A percentile compares a stretch with the other conserved stretches of the same genome.
Conservation (phyloP, 495 filamentous ascomycete genomes). For the Aspergillus ellipticus region DNA sequence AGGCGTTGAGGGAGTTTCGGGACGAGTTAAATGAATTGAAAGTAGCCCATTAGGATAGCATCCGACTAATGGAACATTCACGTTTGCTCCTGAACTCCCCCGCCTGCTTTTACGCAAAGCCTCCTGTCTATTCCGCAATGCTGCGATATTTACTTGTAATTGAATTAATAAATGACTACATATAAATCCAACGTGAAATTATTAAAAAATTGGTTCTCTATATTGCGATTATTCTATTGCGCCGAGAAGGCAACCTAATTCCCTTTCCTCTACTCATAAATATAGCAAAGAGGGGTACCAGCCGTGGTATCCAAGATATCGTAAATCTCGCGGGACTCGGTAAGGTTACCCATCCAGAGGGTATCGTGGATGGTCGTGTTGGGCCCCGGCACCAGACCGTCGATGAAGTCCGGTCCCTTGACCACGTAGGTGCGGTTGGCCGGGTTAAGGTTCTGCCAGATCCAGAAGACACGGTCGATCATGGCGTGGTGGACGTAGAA, state of each 20-base stretch:
- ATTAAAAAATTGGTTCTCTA: no score
- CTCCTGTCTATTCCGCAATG: no score
- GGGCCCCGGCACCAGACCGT: slow-evolving; percentile 1
- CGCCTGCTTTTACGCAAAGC: no score
- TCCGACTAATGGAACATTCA: no score
- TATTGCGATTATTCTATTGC: no score
- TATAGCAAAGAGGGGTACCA: background rate
- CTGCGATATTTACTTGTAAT: no score
- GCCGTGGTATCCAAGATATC: background rate
- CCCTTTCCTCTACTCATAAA: background rate
- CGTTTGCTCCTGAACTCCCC: no score
- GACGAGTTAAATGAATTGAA: background rate
- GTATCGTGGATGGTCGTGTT: slow-evolving; percentile 13
- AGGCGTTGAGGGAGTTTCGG: background rate
- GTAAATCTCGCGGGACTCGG: background rate
- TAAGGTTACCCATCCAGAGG: background rate
- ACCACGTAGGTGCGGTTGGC: slow-evolving; percentile 17
- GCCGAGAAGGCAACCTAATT: no score
- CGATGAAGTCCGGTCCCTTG: slow-evolving; percentile 7
- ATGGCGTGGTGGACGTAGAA: slow-evolving; percentile 57
- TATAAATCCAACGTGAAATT: no score
- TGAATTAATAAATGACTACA: no score
- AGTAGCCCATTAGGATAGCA: no score
- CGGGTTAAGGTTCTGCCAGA: slow-evolving; percentile 45
- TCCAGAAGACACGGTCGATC: slow-evolving; percentile 56